Evolutionary conservation across 257 asterid genomes (phyloP).

Genomic region (Solanum chiquidenum): DNA sequence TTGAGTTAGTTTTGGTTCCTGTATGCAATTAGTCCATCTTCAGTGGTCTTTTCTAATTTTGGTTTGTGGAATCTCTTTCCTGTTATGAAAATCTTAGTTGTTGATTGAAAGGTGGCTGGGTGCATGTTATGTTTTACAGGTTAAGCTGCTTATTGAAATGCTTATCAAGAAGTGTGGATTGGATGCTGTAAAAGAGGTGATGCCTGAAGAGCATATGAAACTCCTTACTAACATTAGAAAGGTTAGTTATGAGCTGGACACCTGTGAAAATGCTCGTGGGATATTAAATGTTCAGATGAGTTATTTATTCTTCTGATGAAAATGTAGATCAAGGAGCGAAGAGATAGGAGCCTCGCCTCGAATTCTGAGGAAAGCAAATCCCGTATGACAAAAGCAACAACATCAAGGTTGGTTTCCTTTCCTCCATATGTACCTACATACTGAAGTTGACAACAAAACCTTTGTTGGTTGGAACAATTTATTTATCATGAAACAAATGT

Average conservation of each 20-base stretch:
- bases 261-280: neutral
- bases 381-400: conserved; percentile 59
- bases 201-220: conserved; percentile 94
- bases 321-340: conserved; percentile 71
- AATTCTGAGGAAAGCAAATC: conserved; percentile 50
- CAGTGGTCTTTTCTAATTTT: neutral
- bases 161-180: conserved; percentile 91
- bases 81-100: neutral
- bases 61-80: neutral
- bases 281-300: neutral
- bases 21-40: neutral
- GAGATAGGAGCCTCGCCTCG: conserved; percentile 48
- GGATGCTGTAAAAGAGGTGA: conserved; percentile 80
- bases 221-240: conserved; percentile 89
- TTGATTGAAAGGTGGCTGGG: neutral
- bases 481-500: no score
- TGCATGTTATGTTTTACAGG: conserved; percentile 25
- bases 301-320: neutral
- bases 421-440: neutral
- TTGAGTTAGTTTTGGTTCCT: neutral
- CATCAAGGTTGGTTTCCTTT: conserved; percentile 56
- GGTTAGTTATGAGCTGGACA: conserved; percentile 25
- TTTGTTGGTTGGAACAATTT: no score
- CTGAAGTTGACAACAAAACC: neutral
- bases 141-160: conserved; percentile 86